phyloP scores from a whole-genome alignment of 2,329 filamentous ascomycete species.

The Exophiala sp. region DNA sequence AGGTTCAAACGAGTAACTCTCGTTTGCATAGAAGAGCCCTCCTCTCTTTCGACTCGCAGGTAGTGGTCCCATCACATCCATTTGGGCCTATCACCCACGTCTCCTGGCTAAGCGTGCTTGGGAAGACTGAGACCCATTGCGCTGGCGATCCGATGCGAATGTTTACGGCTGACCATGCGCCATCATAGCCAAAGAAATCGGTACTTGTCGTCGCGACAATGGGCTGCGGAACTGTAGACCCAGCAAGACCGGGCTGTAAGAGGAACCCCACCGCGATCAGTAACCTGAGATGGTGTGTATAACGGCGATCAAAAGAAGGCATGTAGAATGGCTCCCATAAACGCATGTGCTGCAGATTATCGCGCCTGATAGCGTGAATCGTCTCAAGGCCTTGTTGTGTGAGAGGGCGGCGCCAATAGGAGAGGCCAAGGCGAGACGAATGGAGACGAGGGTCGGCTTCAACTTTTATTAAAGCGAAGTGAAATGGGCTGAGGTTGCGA shows the following conservation, averaged over 20 bases:
- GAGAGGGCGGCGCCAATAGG: too few relatives aligned
- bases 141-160: conserved; percentile 31
- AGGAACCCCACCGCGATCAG: conserved; percentile 1
- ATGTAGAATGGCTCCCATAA: too few relatives aligned
- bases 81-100: conserved; percentile 31
- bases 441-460: too few relatives aligned
- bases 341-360: too few relatives aligned
- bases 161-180: conserved; percentile 30
- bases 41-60: conserved; percentile 30
- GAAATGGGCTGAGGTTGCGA: too few relatives aligned
- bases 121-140: conserved; percentile 32
- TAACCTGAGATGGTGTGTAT: too few relatives aligned
- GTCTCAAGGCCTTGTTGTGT: neutral
- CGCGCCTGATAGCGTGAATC: too few relatives aligned
- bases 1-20: conserved; percentile 33
- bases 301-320: too few relatives aligned
- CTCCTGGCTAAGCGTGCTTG: conserved; percentile 31
- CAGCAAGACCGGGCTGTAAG: neutral
- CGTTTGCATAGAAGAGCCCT: conserved; percentile 32
- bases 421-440: too few relatives aligned
- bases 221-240: conserved; percentile 11
- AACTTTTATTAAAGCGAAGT: neutral
- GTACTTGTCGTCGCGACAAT: conserved; percentile 20
- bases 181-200: conserved; percentile 31
- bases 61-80: conserved; percentile 30